Evolutionary conservation across 352 stramenopile genomes (phyloP).

Genomic region (Globisporangium megalacanthum): DNA sequence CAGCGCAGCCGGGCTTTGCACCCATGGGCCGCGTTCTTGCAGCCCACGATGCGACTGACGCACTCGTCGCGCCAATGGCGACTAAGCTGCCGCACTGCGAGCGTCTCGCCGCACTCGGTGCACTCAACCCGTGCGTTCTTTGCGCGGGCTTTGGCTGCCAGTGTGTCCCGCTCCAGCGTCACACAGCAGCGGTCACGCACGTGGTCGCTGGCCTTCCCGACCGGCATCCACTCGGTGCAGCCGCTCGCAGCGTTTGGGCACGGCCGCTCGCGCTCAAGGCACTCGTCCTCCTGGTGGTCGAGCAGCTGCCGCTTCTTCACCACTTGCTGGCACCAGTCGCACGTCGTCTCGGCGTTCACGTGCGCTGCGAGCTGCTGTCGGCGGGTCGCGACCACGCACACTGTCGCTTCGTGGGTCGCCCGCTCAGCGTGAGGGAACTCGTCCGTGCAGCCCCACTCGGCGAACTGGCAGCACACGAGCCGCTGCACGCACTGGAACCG

Average conservation of each 20-base stretch:
- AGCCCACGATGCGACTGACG: conserved; percentile 55
- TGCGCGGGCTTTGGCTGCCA: conserved; percentile 38
- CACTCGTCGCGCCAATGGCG: conserved; percentile 43
- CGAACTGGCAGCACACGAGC: conserved; percentile 36
- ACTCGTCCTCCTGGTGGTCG: conserved; percentile 79
- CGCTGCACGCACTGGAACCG: conserved; percentile 44
- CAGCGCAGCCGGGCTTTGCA: conserved; percentile 52
- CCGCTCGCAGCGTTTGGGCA: conserved; percentile 57
- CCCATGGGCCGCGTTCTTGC: conserved; percentile 62
- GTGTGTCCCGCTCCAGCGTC: conserved; percentile 43
- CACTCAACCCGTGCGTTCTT: conserved; percentile 43
- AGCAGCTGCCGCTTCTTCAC: conserved; percentile 66
- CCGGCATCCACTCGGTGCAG: conserved; percentile 66
- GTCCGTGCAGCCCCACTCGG: conserved; percentile 41
- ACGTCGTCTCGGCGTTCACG: conserved; percentile 49
- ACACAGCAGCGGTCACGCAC: conserved; percentile 42
- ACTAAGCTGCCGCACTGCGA: conserved; percentile 33
- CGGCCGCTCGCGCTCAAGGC: conserved; percentile 51
- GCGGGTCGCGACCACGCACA: conserved; percentile 40
- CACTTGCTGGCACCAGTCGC: conserved; percentile 57
- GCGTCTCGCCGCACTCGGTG: conserved; percentile 39
- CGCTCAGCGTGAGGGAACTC: conserved; percentile 31
- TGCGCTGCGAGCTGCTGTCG: conserved; percentile 32
- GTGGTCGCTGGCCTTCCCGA: conserved; percentile 49
- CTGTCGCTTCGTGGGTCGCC: conserved; percentile 29